Conservation (phyloP, 2,329 filamentous ascomycete genomes). For the Alternaria ventricosa region DNA sequence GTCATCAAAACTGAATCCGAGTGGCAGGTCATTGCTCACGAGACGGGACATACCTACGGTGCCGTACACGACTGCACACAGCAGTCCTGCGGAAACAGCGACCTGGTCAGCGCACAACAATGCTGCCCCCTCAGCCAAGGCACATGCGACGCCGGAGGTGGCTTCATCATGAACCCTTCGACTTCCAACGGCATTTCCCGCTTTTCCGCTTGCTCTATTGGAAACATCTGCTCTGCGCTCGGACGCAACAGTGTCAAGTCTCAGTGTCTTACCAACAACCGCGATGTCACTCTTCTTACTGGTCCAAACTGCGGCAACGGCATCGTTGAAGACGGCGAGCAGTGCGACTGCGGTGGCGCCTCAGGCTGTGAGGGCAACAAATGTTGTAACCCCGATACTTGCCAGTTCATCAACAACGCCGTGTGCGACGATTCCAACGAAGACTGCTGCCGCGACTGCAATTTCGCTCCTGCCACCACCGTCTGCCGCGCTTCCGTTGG, state of each 20-base stretch:
- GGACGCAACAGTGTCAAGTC: constrained; percentile 77
- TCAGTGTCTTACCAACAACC: constrained; percentile 83
- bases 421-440: constrained; percentile 87
- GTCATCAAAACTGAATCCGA: constrained; percentile 83
- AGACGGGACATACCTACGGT: constrained; percentile 92
- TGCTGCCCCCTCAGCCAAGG: constrained; percentile 79
- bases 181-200: constrained; percentile 73
- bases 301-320: constrained; percentile 93
- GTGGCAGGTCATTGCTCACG: constrained; percentile 96
- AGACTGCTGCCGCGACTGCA: constrained; percentile 78
- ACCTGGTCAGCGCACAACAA: constrained; percentile 64
- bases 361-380: constrained; percentile 73
- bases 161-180: constrained; percentile 96
- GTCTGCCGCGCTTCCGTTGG: constrained; percentile 84
- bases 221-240: constrained; percentile 91
- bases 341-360: constrained; percentile 91
- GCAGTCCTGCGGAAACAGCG: constrained; percentile 69
- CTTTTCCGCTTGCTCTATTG: constrained; percentile 89
- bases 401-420: constrained; percentile 77
- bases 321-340: constrained; percentile 91
- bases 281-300: constrained; percentile 78
- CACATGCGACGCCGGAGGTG: constrained; percentile 76
- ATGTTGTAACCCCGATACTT: constrained; percentile 87
- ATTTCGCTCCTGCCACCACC: constrained; percentile 69
- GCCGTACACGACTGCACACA: constrained; percentile 90